A percentile compares a stretch with the other conserved stretches of the same genome.
phyloP scores from a whole-genome alignment of 139 green algal genomes.

The Auxenochlorella pyrenoidosa region DNA sequence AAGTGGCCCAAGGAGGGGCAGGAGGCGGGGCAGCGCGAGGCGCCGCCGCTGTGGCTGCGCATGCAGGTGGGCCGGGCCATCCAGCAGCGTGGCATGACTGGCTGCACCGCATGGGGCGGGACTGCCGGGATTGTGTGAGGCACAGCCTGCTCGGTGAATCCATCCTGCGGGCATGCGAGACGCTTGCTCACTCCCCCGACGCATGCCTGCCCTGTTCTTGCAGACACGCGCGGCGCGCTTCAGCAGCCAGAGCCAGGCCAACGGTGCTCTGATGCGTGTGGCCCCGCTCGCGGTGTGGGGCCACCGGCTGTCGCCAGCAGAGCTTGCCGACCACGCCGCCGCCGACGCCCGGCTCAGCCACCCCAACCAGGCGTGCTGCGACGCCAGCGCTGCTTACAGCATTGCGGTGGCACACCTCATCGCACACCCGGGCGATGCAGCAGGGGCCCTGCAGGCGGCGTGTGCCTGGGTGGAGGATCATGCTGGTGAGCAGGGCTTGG shows the following conservation, averaged over 20 bases:
- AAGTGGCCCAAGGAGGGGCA: not conserved
- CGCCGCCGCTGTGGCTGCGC: not conserved
- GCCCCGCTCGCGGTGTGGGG: conserved; percentile 18
- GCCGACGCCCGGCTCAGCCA: not conserved
- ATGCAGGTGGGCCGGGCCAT: conserved; percentile 31
- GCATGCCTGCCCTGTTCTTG: no score
- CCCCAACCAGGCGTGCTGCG: conserved; percentile 9
- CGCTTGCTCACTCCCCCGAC: no score
- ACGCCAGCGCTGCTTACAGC: conserved; percentile 57
- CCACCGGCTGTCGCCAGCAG: not conserved
- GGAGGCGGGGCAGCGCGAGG: not conserved
- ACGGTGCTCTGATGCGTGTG: conserved; percentile 14
- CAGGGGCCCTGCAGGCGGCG: conserved; percentile 39
- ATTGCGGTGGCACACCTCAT: conserved; percentile 61
- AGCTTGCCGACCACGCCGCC: not conserved
- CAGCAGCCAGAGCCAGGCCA: conserved; percentile 13
- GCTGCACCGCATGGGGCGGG: no score
- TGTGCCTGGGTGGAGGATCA: conserved; percentile 28
- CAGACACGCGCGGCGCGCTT: not conserved
- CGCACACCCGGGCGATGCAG: conserved; percentile 36
- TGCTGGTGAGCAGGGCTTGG: not conserved
- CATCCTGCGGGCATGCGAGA: no score
- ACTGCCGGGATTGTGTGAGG: no score
- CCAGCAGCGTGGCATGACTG: no score
- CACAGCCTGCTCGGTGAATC: no score